Base-by-base conservation (phyloP, 2,329 filamentous ascomycete genomes). In the Curvularia sp. region DNA sequence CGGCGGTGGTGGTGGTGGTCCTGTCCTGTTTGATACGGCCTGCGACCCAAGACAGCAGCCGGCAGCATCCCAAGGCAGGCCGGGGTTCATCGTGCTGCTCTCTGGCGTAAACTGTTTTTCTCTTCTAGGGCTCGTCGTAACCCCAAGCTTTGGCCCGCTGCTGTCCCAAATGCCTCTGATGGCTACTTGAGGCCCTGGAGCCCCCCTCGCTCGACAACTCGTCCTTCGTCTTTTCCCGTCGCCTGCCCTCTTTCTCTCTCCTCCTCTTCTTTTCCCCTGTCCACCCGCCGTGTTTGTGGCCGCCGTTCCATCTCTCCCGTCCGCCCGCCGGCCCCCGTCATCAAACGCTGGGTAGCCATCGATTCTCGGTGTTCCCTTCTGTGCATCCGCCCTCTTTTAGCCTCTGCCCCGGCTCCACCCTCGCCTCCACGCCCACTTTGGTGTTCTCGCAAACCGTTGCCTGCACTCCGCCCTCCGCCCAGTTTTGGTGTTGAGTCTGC, bases 401-500 rank as follows among this genome's bases (percentile, higher is more conserved):
- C 55, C 39, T 44, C 51, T 54, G 52, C 49, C 50, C 57, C 67
- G 60, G 65, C 62, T 57, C 60, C 57, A 60, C 60, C 54, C 46
- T 49, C 59, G 58, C 65, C 63, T 71, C 64, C 68, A 70, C 64
- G 22, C 63, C 69, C 58, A 61, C 57, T 75, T 75, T 74, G 58
- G 68, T 73, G 71, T 74, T 75, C 67, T 69, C 66, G 64, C 66
- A 69, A 43, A 56, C 65, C 59, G 57, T 67, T 62, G 72, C 68
- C 56, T 62, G 67, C 57, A 53, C 42, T 62, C 65, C 62, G 63
- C 67, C 53, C 60, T 66, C 63, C 64, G 59, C 61, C 48, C 57
- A 58, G 46, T 71, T 66, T 66, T 75, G 74, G 73, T 75, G 74
- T 75, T 75, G 72, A 71, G 66, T 67, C 61, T 63, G 62, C 64